Evolutionary conservation across 2,329 filamentous ascomycete genomes (phyloP), one percentile per base, ranked within the genome.

Genomic region (Phyllosticta paracitricarpa): DNA sequence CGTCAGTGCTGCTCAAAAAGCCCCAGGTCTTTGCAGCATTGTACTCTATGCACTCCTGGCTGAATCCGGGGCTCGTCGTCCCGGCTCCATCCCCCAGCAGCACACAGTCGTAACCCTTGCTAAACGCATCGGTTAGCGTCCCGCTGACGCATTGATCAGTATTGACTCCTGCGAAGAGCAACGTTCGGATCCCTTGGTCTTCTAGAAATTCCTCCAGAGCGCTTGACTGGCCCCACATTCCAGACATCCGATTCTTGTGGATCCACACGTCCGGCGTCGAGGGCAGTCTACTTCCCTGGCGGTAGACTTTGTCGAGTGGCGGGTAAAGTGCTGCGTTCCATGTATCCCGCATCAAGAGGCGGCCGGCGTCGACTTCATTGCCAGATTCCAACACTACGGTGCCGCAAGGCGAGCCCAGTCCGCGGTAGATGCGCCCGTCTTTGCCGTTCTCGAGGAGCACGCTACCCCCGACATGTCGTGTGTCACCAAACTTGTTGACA

Each of bases 81-180:
- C 71, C 75, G 54, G 73, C 73, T n/a, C 72, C 75, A 66, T 77
- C 75, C 51, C 69, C 67, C 63, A 77, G 62, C 33, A 77, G 61
- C 19, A 77, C 69, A 63, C 74, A 76, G 64, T 77, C 75, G 66
- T 70, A 76, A n/a, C 75, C 75, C 64, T 73, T 74, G 61, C 69
- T 74, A 64, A 75, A 77, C 5, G 73, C 71, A 65, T 77, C 75
- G 9, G 71, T 75, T 58, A 77, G 63, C 5, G 75, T 77, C 0
- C 74, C 74, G 2, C 75, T 71, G 14, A 77, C 70, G 61, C 75
- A 77, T 65, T 77, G 75, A 66, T 77, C 75, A 48, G 75, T 77
- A 65, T 77, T 76, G 14, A 77, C 72, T 3, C 75, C 75, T 1
- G 73, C 68, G 61, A 77, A 76, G 2, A 77, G 67, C 61, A 75